Percentiles rank a stretch among this genome's conserved stretches.
These are phyloP conservation scores for Corylus americana DNA, from an alignment of 306 rosid genomes.

Conservation along the genomic window DNA sequence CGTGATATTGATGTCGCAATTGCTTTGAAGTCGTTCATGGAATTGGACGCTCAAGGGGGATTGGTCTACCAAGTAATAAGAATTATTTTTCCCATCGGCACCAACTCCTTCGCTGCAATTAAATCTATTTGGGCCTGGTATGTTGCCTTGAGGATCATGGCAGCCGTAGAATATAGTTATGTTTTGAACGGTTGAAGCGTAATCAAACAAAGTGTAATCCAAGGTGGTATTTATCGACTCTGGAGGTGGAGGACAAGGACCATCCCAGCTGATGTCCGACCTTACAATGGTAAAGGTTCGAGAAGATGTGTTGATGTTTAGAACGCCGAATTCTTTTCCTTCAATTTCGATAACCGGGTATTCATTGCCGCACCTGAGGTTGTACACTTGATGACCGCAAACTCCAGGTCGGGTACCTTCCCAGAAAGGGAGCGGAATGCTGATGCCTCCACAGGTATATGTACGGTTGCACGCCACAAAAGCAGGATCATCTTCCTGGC, in stretches of 20 bases:
- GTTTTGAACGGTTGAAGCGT: constrained; percentile 18
- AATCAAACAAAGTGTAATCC: constrained; percentile 24
- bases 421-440: constrained; percentile 51
- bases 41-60: accelerated
- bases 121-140: not conserved
- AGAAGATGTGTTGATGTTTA: constrained; percentile 4
- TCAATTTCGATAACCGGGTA: constrained; percentile 24
- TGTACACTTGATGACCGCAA: constrained; percentile 26
- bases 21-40: not conserved
- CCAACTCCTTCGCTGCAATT: constrained; percentile 3
- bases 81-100: accelerated
- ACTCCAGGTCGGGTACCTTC: not conserved
- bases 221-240: constrained; percentile 10
- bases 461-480: constrained; percentile 37
- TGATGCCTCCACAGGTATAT: constrained; percentile 38
- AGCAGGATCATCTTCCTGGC: constrained; percentile 9
- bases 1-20: not conserved
- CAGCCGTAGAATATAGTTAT: constrained; percentile 36
- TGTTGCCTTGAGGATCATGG: accelerated
- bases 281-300: constrained; percentile 31
- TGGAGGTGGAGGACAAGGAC: constrained; percentile 21
- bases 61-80: not conserved
- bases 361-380: constrained; percentile 30
- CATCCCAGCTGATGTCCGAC: not conserved
- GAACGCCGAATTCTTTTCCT: constrained; percentile 26